Base-by-base conservation (phyloP, 208 protist genomes). In the Kentomonas sorsogonicus region DNA sequence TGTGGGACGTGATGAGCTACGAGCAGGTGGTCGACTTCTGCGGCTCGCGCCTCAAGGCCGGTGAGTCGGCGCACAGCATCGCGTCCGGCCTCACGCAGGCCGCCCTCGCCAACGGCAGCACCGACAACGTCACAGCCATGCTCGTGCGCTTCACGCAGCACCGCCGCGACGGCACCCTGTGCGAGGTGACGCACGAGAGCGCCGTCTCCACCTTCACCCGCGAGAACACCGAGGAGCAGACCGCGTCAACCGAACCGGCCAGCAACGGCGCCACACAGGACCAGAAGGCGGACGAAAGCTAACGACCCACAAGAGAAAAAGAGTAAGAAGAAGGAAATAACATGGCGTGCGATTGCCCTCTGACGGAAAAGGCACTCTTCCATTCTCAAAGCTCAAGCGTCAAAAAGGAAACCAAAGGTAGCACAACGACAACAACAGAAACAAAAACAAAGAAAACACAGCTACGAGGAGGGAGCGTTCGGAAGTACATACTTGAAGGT, bases 1-100 rank as follows among this genome's bases (percentile, higher is more conserved):
- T 97, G 45, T 97, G 88, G 87, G 93, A 97, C 62, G 90, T 96
- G 13, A 95, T 96, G 88, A 77, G 79, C 15, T 95, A 97, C 66
- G 86, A 79, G 31, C 74, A 90, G 57, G 93, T 94, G 51, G 74
- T 94, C 0, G 72, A 85, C 45, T 91, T 94, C 41, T 94, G 86
- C 47, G 72, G 68, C 46, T 65, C 67, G 9, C 77, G 74, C 53
- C 86, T 88, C 40, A 65, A 66, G 29, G 26, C 57, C 16, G 72
- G 73, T 6, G 63, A 77, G 40, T 52, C 71, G 4, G 77, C 87
- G 34, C 80, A 89, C 64, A 60, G 43, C 29, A 82, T 89, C 39
- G 71, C 81, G 4, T 68, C 76, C 41, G 66, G 74, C 62, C 66
- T 89, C 18, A 75, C 74, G 33, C 82, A 86, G 53, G 84, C 83